Percentiles rank a stretch among this genome's conserved stretches.
Conservation (phyloP, 2,329 filamentous ascomycete genomes). For the Fusarium humuli region DNA sequence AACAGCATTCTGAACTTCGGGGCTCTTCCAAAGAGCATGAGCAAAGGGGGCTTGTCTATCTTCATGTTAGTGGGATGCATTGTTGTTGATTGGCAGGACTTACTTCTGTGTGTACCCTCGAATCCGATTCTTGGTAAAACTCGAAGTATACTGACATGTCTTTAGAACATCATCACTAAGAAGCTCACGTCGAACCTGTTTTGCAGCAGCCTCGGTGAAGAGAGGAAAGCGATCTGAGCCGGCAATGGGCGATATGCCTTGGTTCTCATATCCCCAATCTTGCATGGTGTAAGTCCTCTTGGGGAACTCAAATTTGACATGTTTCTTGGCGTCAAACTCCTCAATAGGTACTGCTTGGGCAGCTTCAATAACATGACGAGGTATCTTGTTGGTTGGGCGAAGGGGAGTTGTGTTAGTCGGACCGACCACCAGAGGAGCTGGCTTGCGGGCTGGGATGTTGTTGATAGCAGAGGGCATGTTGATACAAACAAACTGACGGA, state of each 20-base stretch:
- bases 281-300: constrained; percentile 68
- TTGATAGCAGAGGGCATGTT: not conserved
- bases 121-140: not conserved
- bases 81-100: not conserved
- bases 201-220: not conserved
- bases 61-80: not conserved
- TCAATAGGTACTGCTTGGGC: not conserved
- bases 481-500: not conserved
- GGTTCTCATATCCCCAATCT: constrained; percentile 68
- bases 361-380: not conserved
- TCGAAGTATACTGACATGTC: not conserved
- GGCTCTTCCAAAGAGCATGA: constrained; percentile 62
- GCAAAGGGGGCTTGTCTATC: constrained; percentile 57
- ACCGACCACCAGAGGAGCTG: not conserved
- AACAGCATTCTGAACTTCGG: constrained; percentile 58
- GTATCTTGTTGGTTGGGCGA: not conserved
- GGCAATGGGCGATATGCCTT: constrained; percentile 70
- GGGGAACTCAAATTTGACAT: constrained; percentile 65
- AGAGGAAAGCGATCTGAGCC: constrained; percentile 50
- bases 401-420: not conserved
- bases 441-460: not conserved
- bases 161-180: not conserved
- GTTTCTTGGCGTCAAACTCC: constrained; percentile 59
- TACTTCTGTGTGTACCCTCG: not conserved
- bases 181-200: not conserved